Base-by-base conservation (phyloP, 345 rosid genomes). In the Fremontodendron californicum region DNA sequence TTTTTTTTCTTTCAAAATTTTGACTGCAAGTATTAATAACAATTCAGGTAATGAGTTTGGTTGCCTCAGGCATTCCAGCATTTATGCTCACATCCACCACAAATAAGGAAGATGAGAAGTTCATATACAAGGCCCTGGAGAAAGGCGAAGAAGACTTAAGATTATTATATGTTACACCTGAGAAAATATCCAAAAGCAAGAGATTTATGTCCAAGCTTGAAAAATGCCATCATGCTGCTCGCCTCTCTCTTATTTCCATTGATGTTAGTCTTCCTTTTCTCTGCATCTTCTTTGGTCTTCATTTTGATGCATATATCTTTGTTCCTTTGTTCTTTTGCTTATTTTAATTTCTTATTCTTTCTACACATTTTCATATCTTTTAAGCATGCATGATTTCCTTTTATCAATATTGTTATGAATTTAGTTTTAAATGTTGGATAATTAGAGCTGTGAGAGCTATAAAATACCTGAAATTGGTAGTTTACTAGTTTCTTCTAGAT, bases 131-230 rank as follows among this genome's bases (percentile, higher is more conserved):
- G 86, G 90, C 98, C 33, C 92, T 95, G 9, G 99, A 93, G 81
- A 93, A 90, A 82, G 99, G 97, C 62, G 97, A 92, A 82, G 96
- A 88, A 68, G 88, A 87, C 61, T 87, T 93, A 60, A 95, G 88
- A 83, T 86, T 95, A 72, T 86, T 95, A 23, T 95, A 95, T 78
- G 99, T 90, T 43, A 95, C 99, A 15, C 99, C 99, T 0, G 98
- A 93, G 80, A 95, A 93, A 83, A 88, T 95, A 81, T 95, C 98
- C 31, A 95, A 95, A 88, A 95, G 99, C 90, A 95, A 92, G 84
- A 86, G 98, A 76, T 95, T 95, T 78, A 95, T 95, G 97, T 95
- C 99, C n/a, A 93, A 95, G 87, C 98, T 95, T 48, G 98, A 95
- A 85, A 95, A 93, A 71, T 92, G 97, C 77, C 90, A 93, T 64